These are phyloP conservation scores for Globisporangium nunn DNA, from an alignment of 352 stramenopile species.

Conservation along the genomic window DNA sequence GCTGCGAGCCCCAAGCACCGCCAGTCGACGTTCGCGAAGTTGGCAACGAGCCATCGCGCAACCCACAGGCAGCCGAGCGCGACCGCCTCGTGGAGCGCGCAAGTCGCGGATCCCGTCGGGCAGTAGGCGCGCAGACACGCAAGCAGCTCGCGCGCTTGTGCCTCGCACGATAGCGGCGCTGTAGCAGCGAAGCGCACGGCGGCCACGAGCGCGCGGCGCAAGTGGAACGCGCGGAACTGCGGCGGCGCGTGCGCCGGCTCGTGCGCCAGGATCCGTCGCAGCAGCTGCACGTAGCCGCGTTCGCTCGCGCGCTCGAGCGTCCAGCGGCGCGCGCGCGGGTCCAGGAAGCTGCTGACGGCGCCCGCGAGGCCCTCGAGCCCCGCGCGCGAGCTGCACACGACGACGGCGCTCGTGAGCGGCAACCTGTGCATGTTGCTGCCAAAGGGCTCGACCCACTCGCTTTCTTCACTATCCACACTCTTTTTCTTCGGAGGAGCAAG, in stretches of 20 bases:
- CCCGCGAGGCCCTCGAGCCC: background rate
- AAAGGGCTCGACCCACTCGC: no score
- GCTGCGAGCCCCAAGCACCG: background rate
- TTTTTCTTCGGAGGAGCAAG: no score
- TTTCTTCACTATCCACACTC: no score
- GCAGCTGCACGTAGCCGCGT: constrained; percentile 1
- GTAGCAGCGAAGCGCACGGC: background rate
- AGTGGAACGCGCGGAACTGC: background rate
- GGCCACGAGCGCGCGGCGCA: background rate
- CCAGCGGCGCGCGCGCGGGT: background rate
- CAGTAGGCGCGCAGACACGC: background rate
- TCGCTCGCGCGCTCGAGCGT: constrained; percentile 3
- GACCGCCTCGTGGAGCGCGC: background rate
- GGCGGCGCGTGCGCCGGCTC: background rate
- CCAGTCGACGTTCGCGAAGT: background rate
- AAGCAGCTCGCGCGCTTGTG: background rate
- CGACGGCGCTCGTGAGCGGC: background rate
- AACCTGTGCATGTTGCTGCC: background rate
- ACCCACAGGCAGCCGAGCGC: background rate
- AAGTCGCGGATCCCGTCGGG: background rate
- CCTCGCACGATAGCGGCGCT: background rate
- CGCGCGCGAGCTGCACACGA: background rate
- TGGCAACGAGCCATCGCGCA: background rate
- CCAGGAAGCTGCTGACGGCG: background rate
- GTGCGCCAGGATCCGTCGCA: background rate